These are phyloP conservation scores for Aquilaria yunnanensis DNA, from an alignment of 345 rosid species.

Conservation along the genomic window DNA sequence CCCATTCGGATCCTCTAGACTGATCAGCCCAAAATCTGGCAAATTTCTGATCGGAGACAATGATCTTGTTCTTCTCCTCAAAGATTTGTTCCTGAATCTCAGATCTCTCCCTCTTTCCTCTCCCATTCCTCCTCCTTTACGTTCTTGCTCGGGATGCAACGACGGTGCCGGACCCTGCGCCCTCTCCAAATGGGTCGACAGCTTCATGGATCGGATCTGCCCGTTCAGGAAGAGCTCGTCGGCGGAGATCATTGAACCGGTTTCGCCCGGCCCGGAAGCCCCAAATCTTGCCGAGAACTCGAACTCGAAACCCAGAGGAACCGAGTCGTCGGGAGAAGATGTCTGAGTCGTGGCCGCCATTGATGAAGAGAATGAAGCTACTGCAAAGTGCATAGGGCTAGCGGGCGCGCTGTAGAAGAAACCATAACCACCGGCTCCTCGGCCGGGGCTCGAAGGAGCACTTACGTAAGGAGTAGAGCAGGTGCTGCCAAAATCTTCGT, in stretches of 20 bases:
- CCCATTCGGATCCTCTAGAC: conserved; percentile 13
- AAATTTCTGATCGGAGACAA: conserved; percentile 68
- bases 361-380: conserved; percentile 22
- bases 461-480: conserved; percentile 97
- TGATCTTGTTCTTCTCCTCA: conserved; percentile 78
- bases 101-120: conserved; percentile 59
- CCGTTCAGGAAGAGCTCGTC: conserved; percentile 92
- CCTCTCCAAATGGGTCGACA: conserved; percentile 70
- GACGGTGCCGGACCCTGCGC: conserved; percentile 72
- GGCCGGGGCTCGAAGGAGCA: conserved; percentile 96
- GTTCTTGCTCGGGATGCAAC: conserved; percentile 64
- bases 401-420: conserved; percentile 92
- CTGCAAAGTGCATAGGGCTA: conserved; percentile 86
- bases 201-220: conserved; percentile 93
- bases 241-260: conserved; percentile 83
- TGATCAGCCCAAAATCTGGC: conserved; percentile 16
- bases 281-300: conserved; percentile 70
- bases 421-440: conserved; percentile 33
- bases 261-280: conserved; percentile 29
- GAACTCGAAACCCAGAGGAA: conserved; percentile 57
- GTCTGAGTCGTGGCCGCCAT: conserved; percentile 19
- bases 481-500: conserved; percentile 45
- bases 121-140: conserved; percentile 27
- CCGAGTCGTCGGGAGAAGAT: conserved; percentile 21
- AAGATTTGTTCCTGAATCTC: conserved; percentile 57